phyloP scores from a whole-genome alignment of 495 filamentous ascomycete species.

The Gamarada debralockiae region DNA sequence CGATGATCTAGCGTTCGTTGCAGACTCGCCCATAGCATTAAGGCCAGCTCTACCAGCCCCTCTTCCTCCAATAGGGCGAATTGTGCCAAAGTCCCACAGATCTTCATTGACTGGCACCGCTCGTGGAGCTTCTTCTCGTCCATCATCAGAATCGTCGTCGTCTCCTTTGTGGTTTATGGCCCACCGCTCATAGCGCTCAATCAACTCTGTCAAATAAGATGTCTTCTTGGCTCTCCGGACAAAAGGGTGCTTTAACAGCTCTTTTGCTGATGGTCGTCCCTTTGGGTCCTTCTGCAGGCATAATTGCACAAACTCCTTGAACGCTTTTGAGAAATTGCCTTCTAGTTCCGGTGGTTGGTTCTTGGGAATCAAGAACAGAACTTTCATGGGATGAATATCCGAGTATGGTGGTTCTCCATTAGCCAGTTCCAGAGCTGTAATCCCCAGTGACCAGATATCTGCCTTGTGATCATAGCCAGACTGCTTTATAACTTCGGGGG shows the following conservation, averaged over 20 bases:
- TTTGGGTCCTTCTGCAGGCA: constrained; percentile 85
- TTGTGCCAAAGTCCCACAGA: constrained; percentile 95
- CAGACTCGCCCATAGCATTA: constrained; percentile 69
- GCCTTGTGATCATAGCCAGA: constrained; percentile 98
- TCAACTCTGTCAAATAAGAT: constrained; percentile 85
- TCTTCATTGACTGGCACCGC: constrained; percentile 60
- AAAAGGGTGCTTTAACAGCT: constrained; percentile 86
- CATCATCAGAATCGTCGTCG: constrained; percentile 53
- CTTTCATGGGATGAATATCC: constrained; percentile 99
- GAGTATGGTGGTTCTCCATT: constrained; percentile 93
- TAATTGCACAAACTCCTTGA: constrained; percentile 91
- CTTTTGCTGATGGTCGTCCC: constrained; percentile 81
- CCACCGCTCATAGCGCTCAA: constrained; percentile 87
- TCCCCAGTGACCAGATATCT: constrained; percentile 98
- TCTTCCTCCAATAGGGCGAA: constrained; percentile 64
- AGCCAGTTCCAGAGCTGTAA: constrained; percentile 91
- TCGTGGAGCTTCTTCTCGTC: constrained; percentile 34
- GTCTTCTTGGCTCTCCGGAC: constrained; percentile 87
- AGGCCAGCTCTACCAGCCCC: constrained; percentile 43
- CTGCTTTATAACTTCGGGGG: constrained; percentile 97
- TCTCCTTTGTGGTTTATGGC: constrained; percentile 65
- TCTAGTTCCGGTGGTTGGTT: constrained; percentile 80
- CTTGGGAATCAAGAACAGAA: constrained; percentile 94
- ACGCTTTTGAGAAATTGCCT: constrained; percentile 81
- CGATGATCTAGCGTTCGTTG: constrained; percentile 59